Base-by-base conservation (phyloP, 768 basidiomycete species). In the Mycena capillaripes region DNA sequence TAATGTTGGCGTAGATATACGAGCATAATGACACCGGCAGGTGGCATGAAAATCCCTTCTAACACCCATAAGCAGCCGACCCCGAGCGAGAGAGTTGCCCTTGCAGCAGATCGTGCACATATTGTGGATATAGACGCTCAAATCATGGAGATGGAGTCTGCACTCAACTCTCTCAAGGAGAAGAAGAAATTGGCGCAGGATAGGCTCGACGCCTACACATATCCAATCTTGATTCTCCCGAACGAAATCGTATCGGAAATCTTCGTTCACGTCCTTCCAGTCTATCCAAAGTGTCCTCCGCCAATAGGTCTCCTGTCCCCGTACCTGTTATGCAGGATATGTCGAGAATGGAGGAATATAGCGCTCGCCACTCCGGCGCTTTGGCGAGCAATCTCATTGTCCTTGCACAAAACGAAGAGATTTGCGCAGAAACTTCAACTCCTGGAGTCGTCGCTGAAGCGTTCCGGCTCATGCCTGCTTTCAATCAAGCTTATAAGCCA, bases 221-320 rank as follows among this genome's bases (percentile, higher is more conserved):
- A 57, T 34, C 65, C 55, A 29, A 55, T 57, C 55, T 29, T 66
- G 4, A 66, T 34, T 14, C 27, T 69, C 1, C 67, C 58, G 8
- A 34, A 42, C 38, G 67, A 69, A 42, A 60, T 60, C 46, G 48
- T 60, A 0, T 40, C 58, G 7, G 57, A 59, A 40, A 61, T 60
- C 36, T 69, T 69, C 48, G 10, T 52, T 17, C 57, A 60, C 4
- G 50, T 69, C 48, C 57, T 69, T 34, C 67, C 67, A 2, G 14
- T 23, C 14, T 62, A 61, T 25, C 68, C 50, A 2, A 7, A 42
- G n/a, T 23, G 16, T 9, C 59, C 68, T 42, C 36, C 48, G 1
- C 9, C 25, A 4, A 30, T 34, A 17, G 38, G 59, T 4, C 25
- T 29, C 16, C 25, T 21, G 2, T 61, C 60, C 10, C 68, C 68